Conservation (phyloP, 176 grass and related monocot species). For the Musa schizocarpa region DNA sequence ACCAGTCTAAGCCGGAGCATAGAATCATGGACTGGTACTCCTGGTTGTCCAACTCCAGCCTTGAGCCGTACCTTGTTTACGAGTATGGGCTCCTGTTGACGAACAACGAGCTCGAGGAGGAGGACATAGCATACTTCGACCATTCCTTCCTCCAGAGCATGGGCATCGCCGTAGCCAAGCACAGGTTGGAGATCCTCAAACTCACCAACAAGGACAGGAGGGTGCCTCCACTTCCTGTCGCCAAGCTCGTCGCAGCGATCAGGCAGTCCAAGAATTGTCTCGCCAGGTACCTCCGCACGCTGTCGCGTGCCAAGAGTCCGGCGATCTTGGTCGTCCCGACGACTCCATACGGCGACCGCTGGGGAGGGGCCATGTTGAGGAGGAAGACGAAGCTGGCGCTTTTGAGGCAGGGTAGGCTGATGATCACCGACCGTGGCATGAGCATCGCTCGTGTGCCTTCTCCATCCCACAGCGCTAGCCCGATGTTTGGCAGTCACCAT, state of each 20-base stretch:
- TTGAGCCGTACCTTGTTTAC: conserved; percentile 34
- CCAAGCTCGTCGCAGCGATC: conserved; percentile 32
- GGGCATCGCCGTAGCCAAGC: conserved; percentile 80
- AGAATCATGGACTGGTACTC: conserved; percentile 71
- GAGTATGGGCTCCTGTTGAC: conserved; percentile 57
- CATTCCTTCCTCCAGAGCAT: conserved; percentile 67
- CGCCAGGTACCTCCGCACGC: conserved; percentile 22
- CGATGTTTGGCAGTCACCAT: not conserved
- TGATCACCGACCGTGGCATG: not conserved
- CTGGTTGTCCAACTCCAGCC: conserved; percentile 49
- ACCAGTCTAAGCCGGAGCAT: not conserved
- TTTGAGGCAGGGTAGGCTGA: not conserved
- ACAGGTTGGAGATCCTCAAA: conserved; percentile 78
- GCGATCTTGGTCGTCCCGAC: conserved; percentile 13
- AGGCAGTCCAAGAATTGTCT: conserved; percentile 37
- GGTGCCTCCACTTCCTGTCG: conserved; percentile 30
- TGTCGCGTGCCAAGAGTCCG: not conserved
- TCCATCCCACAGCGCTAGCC: not conserved
- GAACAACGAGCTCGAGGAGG: conserved; percentile 52
- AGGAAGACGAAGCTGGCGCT: conserved; percentile 9
- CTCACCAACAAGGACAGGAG: conserved; percentile 31
- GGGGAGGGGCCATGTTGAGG: conserved; percentile 16
- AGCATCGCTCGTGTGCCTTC: not conserved
- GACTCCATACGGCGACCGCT: conserved; percentile 2
- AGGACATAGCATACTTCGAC: conserved; percentile 58